Base-by-base conservation (phyloP, 2,329 filamentous ascomycete genomes). In the Penicillium sp. region DNA sequence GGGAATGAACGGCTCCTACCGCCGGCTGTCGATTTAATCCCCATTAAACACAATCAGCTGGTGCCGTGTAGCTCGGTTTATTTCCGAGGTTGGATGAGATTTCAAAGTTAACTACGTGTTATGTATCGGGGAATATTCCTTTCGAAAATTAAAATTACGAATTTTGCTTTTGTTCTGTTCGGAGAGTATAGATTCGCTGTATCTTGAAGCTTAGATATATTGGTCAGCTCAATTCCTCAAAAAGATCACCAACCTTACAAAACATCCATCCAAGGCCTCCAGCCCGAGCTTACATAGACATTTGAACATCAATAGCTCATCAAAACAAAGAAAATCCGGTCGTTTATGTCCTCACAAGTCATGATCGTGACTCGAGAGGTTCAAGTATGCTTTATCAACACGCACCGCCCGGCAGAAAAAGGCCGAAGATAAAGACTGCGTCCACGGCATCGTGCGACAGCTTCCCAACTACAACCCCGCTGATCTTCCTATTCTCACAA, bases 51-150 rank as follows among this genome's bases (percentile, higher is more conserved):
- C n/a, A n/a, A n/a, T n/a, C n/a, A n/a, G n/a, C n/a, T n/a, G n/a
- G n/a, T n/a, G n/a, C n/a, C n/a, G 20, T 22, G 20, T 22, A 22
- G 20, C 20, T 22, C 20, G 20, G 20, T 22, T 22, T 22, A 22
- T 22, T 22, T 22, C 20, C 20, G 20, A 22, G 20, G 20, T 22
- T 22, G 20, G 20, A 22, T 22, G 20, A 22, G 20, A 4, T 22
- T 22, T 22, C 20, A 4, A 22, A 22, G 20, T 22, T 54, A 57
- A n/a, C n/a, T 35, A 52, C 48, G 0, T 52, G 45, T 0, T 48
- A 51, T n/a, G 42, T 38, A 18, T 24, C 54, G 36, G 56, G 54
- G 56, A 43, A 49, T n/a, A 53, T 58, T 6, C 51, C 51, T 3
- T 44, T 53, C 20, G 4, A 22, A 22, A 22, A 22, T 2, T 4